Percentiles rank a stretch among this genome's conserved stretches.
Evolutionary conservation across 768 basidiomycete species (phyloP).

Genomic region (Termitomyces bulborhizus): DNA sequence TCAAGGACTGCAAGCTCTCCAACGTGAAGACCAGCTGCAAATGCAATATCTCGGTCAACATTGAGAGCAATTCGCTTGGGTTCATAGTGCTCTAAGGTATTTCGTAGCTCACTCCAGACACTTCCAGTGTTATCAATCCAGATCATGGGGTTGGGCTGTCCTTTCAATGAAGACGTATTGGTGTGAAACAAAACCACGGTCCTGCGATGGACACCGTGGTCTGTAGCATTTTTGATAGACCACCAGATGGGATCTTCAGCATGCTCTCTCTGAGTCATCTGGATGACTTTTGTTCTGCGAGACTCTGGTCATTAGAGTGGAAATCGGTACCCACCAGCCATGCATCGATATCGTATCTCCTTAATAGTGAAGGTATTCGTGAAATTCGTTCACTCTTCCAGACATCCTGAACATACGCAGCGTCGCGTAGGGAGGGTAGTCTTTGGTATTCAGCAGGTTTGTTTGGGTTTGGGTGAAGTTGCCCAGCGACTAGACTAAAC

Average conservation of each 20-base stretch:
- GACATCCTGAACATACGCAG: constrained; percentile 30
- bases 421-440: constrained; percentile 34
- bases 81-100: constrained; percentile 25
- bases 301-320: constrained; percentile 5
- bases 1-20: constrained; percentile 36
- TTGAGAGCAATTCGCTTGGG: constrained; percentile 41
- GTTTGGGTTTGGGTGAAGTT: constrained; percentile 19
- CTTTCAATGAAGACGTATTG: constrained; percentile 28
- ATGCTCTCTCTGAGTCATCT: constrained; percentile 45
- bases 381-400: constrained; percentile 36
- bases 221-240: constrained; percentile 43
- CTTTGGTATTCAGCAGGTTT: constrained; percentile 27
- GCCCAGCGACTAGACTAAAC: constrained; percentile 5
- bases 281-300: constrained; percentile 10
- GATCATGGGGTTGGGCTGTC: constrained; percentile 34
- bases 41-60: constrained; percentile 38
- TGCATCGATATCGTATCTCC: constrained; percentile 35
- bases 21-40: constrained; percentile 43
- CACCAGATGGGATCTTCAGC: constrained; percentile 51
- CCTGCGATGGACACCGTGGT: constrained; percentile 40
- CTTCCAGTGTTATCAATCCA: constrained; percentile 46
- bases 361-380: constrained; percentile 34
- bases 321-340: constrained; percentile 23
- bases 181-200: constrained; percentile 46
- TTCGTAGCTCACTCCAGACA: constrained; percentile 40